Evolutionary conservation across 139 green algal genomes (phyloP).

Genomic region (Chlamydomonas sp.): DNA sequence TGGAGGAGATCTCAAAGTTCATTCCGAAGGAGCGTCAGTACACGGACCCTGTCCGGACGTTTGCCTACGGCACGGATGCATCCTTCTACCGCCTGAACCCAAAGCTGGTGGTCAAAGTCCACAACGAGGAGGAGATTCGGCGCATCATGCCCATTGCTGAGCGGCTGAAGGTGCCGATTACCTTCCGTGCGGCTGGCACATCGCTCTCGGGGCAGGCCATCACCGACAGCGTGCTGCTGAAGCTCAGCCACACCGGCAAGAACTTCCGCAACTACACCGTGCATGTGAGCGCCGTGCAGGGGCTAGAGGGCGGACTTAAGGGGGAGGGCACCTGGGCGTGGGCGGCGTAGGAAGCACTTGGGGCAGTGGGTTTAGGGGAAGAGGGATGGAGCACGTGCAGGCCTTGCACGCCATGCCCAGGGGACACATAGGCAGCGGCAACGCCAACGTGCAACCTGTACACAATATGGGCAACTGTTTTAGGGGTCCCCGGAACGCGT

Average conservation of each 20-base stretch:
- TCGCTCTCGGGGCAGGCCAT: conserved; percentile 93
- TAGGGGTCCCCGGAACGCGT: too few species aligned
- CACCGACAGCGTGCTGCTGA: conserved; percentile 95
- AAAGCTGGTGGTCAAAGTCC: conserved; percentile 82
- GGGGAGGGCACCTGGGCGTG: background rate
- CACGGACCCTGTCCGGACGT: conserved; percentile 92
- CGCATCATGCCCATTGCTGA: conserved; percentile 88
- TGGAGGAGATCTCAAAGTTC: conserved; percentile 83
- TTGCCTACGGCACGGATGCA: conserved; percentile 91
- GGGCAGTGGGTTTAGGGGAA: too few species aligned
- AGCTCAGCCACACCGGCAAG: conserved; percentile 95
- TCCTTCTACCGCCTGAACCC: conserved; percentile 95
- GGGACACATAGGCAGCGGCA: too few species aligned
- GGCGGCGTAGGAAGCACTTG: too few species aligned
- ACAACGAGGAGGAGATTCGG: conserved; percentile 91
- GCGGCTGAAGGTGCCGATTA: conserved; percentile 91
- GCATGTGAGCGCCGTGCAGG: background rate
- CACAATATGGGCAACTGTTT: too few species aligned
- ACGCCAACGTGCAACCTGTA: too few species aligned
- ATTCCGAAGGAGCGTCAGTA: conserved; percentile 84
- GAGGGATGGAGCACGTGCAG: too few species aligned
- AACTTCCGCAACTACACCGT: conserved; percentile 94
- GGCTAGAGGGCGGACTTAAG: background rate
- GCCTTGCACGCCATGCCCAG: too few species aligned
- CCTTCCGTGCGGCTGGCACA: conserved; percentile 95